Evolutionary conservation across 192 early-diverging fungal genomes (phyloP), one percentile per base, ranked within the genome.

Genomic region (Podila minutissima): DNA sequence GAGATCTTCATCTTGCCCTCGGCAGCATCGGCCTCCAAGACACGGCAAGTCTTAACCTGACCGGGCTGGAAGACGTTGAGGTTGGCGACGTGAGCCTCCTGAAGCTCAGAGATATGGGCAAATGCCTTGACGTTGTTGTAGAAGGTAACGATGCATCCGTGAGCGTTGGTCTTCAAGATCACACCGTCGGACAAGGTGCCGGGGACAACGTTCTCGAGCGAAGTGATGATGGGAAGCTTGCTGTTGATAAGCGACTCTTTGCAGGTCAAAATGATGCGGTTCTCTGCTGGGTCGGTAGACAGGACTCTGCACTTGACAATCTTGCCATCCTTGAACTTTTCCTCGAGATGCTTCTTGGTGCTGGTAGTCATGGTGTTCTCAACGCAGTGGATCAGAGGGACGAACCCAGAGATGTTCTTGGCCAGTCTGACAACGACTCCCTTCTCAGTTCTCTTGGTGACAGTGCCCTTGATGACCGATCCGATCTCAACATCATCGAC

Each of bases 101-200:
- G 69, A 46, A 75, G 88, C 73, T 96, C 94, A 13, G 84, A 64
- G 33, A 86, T 84, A n/a, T 93, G 95, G 29, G 87, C 89, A 69
- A 97, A 88, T 2, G 87, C 94, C 59, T 82, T 74, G 10, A 94
- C 76, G 57, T 92, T 86, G 83, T 93, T 91, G 87, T 92, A 98
- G 66, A 98, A 96, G 12, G 72, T 65, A 10, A 97, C 90, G 48
- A 95, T 82, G 62, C 90, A 91, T 51, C 95, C 95, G 46, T 86
- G 86, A 12, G 85, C 65, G 41, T 86, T 88, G 33, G 94, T 83
- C 49, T 84, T 75, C 2, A 78, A 68, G 67, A 96, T 90, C 11
- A 90, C 88, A 65, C 94, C 94, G 63, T 90, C 84, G 8, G 87
- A 87, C 31, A 93, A 64, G 17, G 74, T 82, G 26, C 94, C 95